phyloP scores from a whole-genome alignment of 1,139 yeast species.

The Lodderomyces margitis region DNA sequence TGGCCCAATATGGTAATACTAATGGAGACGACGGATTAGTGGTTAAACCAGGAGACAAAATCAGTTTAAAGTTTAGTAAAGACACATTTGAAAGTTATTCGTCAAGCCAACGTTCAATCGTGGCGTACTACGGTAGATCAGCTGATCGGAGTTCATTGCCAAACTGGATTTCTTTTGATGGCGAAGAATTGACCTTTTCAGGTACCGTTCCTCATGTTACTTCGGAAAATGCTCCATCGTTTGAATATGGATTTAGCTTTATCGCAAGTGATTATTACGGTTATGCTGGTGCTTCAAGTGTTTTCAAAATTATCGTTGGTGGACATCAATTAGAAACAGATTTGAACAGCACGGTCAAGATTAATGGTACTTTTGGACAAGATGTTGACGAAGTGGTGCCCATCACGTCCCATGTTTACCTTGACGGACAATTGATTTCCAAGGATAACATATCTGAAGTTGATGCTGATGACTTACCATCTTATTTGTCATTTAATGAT shows the following conservation, averaged over 20 bases:
- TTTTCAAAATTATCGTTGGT: conserved; percentile 76
- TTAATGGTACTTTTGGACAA: conserved; percentile 68
- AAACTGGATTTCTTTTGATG: conserved; percentile 76
- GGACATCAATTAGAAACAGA: conserved; percentile 80
- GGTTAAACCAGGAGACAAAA: conserved; percentile 63
- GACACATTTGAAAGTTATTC: conserved; percentile 51
- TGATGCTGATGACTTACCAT: conserved; percentile 48
- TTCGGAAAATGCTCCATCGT: conserved; percentile 85
- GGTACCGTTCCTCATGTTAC: conserved; percentile 90
- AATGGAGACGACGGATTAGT: conserved; percentile 77
- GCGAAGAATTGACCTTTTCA: conserved; percentile 60
- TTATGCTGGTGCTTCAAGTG: conserved; percentile 67
- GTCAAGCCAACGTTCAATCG: conserved; percentile 45
- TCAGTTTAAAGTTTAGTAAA: conserved; percentile 60
- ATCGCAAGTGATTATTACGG: conserved; percentile 81
- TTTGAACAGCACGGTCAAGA: conserved; percentile 46
- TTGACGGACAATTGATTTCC: conserved; percentile 56
- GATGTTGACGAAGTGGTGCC: conserved; percentile 61
- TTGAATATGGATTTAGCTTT: conserved; percentile 65
- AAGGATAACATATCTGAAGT: conserved; percentile 55
- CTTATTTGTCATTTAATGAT: conserved; percentile 55
- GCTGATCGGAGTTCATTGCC: conserved; percentile 85
- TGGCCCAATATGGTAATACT: conserved; percentile 60
- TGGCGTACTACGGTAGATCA: conserved; percentile 82
- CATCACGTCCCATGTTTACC: conserved; percentile 46